Percentiles rank a stretch among this genome's conserved stretches.
Evolutionary conservation across 2,329 filamentous ascomycete genomes (phyloP).

Genomic region (Nemania sp.): DNA sequence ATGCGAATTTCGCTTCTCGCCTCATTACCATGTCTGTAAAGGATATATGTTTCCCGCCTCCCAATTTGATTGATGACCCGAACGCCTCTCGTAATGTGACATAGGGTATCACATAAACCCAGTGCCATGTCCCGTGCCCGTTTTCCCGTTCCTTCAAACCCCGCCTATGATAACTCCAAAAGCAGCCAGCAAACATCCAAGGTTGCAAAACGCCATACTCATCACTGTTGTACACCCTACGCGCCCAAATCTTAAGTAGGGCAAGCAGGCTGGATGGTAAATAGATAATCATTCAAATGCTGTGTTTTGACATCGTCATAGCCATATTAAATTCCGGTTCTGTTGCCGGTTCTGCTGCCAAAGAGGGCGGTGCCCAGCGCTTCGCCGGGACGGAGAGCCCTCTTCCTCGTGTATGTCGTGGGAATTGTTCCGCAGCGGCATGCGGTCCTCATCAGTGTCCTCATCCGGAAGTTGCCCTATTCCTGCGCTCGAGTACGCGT

Average conservation of each 20-base stretch:
- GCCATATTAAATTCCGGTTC: slow-evolving; percentile 62
- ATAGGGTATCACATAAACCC: background rate
- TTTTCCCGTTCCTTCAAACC: background rate
- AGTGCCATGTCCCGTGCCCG: background rate
- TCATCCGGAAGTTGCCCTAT: slow-evolving; percentile 48
- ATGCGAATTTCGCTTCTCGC: slow-evolving; percentile 7
- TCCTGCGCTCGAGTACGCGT: slow-evolving; percentile 57
- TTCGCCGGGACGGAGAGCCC: slow-evolving; percentile 42
- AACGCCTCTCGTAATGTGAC: background rate
- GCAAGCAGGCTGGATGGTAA: background rate
- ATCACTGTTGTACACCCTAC: slow-evolving; percentile 19
- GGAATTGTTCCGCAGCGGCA: slow-evolving; percentile 46
- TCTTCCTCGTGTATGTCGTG: slow-evolving; percentile 23
- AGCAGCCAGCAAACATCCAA: background rate
- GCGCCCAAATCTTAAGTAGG: background rate
- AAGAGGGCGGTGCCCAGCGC: slow-evolving; percentile 56
- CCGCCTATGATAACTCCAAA: background rate
- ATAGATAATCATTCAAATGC: background rate
- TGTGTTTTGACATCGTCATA: slow-evolving; percentile 48
- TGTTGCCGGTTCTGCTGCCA: slow-evolving; percentile 67
- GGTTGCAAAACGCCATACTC: slow-evolving; percentile 7
- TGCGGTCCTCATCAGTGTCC: slow-evolving; percentile 53
- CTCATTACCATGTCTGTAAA: slow-evolving; percentile 15
- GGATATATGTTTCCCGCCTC: background rate
- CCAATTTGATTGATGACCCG: background rate